Evolutionary conservation across 169 alveolate genomes (phyloP), one percentile per base, ranked within the genome.

Genomic region (Plasmodium relictum): DNA sequence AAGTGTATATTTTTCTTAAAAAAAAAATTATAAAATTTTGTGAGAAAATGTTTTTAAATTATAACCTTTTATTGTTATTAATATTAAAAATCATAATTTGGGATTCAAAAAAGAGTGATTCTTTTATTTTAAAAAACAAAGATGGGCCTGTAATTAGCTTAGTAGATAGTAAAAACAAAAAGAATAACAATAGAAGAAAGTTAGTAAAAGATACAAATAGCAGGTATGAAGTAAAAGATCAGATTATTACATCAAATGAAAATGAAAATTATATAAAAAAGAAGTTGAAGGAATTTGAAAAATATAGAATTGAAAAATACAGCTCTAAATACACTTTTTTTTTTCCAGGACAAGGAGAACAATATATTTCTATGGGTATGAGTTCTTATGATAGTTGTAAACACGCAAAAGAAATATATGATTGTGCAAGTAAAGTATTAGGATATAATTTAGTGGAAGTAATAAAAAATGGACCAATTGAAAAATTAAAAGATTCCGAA

Each of bases 271-370:
- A 83, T 61, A 45, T 83, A 66, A 68, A 41, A 68, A 83, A 66
- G 63, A 54, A 68, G 66, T 45, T 83, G 66, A 58, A 83, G 39
- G 91, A 83, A 24, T 83, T 68, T 61, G 71, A 66, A 68, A 83
- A 83, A 83, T 83, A 83, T 83, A 66, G 83, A 68, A 52, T 83
- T 37, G 39, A 22, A 68, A 41, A 69, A 37, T 83, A 68, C 62
- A 83, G 91, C 48, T 85, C 88, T 6, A 50, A 91, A 63, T 41
- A 68, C 39, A 91, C 93, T 22, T 90, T 89, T 74, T 76, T 93
- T 62, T 93, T 93, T 59, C 95, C 95, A 37, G 95, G 95, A 26
- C 95, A 93, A 70, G 95, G 95, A n/a, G 93, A 92, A 74, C 95
- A 93, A 45, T 42, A 61, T 37, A 26, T 86, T 14, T 62, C 93